phyloP scores from a whole-genome alignment of 768 basidiomycete species.

The Agrocybe praecox region DNA sequence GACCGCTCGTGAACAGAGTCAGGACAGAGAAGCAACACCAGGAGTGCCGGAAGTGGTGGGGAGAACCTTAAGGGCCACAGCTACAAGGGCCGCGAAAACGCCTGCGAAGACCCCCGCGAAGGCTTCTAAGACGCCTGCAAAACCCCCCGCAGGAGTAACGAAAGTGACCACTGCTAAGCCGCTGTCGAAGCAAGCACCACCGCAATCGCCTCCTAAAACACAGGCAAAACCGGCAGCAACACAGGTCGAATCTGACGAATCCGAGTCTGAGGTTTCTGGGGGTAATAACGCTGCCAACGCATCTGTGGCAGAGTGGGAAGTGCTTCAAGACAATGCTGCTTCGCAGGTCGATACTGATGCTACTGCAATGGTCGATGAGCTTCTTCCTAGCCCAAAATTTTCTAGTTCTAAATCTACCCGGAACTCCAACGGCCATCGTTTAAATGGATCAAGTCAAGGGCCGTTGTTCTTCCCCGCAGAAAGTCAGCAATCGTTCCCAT shows the following conservation, averaged over 20 bases:
- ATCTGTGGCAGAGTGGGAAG: slow-evolving; percentile 15
- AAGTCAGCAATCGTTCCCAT: slow-evolving; percentile 57
- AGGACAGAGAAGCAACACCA: slow-evolving; percentile 4
- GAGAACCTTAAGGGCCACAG: slow-evolving; percentile 5
- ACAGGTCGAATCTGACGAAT: not conserved
- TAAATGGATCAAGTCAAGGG: slow-evolving; percentile 10
- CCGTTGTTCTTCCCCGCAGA: slow-evolving; percentile 55
- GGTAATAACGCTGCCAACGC: not conserved
- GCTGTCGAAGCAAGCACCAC: slow-evolving; percentile 7
- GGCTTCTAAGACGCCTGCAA: slow-evolving; percentile 5
- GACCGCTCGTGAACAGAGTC: slow-evolving; percentile 3
- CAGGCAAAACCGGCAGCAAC: not conserved
- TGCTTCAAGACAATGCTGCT: slow-evolving; percentile 14
- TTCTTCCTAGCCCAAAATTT: slow-evolving; percentile 24
- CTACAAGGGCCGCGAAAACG: slow-evolving; percentile 8
- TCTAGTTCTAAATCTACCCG: slow-evolving; percentile 3
- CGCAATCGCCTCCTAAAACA: not conserved
- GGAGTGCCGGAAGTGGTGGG: not conserved
- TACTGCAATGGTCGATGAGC: slow-evolving; percentile 30
- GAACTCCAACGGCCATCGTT: slow-evolving; percentile 4
- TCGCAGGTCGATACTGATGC: slow-evolving; percentile 19
- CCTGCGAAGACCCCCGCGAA: slow-evolving; percentile 12
- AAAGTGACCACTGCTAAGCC: slow-evolving; percentile 4
- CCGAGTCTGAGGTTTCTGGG: not conserved
- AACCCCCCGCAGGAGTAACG: slow-evolving; percentile 5